These are phyloP conservation scores for Scutellaria galericulata DNA, from an alignment of 257 asterid species.

Conservation along the genomic window DNA sequence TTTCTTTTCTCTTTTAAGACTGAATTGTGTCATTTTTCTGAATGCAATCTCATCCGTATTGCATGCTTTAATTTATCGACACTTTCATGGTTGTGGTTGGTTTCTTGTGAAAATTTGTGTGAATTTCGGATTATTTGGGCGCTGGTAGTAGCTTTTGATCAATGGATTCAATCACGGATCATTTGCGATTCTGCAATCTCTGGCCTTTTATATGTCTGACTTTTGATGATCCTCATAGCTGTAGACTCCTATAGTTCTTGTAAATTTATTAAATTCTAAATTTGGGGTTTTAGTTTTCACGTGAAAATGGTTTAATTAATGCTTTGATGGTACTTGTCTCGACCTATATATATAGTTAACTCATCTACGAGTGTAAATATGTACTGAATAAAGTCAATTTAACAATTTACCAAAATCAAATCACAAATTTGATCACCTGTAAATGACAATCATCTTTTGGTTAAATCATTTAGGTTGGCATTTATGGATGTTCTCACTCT, in stretches of 20 bases:
- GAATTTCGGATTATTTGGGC: neutral
- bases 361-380: neutral
- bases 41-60: neutral
- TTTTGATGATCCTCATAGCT: neutral
- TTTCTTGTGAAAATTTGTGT: neutral
- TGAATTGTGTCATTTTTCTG: neutral
- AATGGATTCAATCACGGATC: neutral
- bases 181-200: neutral
- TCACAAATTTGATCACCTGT: neutral
- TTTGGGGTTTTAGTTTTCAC: neutral
- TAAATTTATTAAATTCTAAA: neutral
- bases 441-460: neutral
- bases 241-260: neutral
- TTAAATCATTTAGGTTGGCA: neutral
- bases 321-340: neutral
- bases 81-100: neutral
- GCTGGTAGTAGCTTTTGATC: slow-evolving; percentile 12
- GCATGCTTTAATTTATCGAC: neutral
- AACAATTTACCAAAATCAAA: neutral
- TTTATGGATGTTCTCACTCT: neutral
- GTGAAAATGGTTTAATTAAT: neutral
- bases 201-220: neutral
- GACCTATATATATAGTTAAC: neutral
- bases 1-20: neutral
- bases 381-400: neutral